Conservation (phyloP, 495 filamentous ascomycete genomes). For the Aspergillus ellipticus region DNA sequence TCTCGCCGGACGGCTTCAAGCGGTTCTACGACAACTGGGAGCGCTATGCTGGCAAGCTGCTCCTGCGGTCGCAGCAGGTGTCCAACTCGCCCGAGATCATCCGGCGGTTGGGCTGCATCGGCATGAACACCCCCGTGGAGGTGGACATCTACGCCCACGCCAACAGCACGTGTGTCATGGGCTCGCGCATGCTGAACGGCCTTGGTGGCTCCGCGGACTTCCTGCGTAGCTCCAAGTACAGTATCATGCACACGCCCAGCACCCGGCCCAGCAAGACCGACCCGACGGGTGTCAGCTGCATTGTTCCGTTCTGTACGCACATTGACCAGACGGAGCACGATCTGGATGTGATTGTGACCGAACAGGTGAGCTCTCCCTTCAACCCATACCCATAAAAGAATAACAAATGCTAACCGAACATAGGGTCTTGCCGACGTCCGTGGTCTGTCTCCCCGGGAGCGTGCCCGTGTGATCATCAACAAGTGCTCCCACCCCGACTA, state of each 20-base stretch:
- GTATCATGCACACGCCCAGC: conserved; percentile 89
- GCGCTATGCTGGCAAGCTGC: conserved; percentile 73
- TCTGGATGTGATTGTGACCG: conserved; percentile 82
- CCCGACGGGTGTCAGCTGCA: conserved; percentile 77
- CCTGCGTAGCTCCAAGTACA: conserved; percentile 78
- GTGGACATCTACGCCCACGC: conserved; percentile 94
- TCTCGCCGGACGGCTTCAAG: conserved; percentile 87
- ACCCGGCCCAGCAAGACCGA: conserved; percentile 79
- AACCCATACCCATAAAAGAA: background rate
- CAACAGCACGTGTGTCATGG: conserved; percentile 89
- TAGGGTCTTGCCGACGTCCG: conserved; percentile 79
- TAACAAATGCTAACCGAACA: conserved; percentile 3
- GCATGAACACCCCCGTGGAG: conserved; percentile 95
- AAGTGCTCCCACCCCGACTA: conserved; percentile 89
- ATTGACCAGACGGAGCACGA: conserved; percentile 93
- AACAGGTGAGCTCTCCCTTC: conserved; percentile 43
- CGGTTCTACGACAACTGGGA: conserved; percentile 90
- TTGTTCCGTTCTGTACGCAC: conserved; percentile 91
- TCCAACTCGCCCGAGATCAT: conserved; percentile 96
- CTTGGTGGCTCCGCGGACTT: conserved; percentile 88
- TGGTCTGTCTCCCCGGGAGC: conserved; percentile 74
- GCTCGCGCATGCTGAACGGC: conserved; percentile 87
- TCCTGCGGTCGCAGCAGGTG: conserved; percentile 82
- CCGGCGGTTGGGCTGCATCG: conserved; percentile 79
- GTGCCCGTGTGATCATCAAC: conserved; percentile 80